These are phyloP conservation scores for Patellaria atrata DNA, from an alignment of 495 filamentous ascomycete genomes.

Conservation along the genomic window DNA sequence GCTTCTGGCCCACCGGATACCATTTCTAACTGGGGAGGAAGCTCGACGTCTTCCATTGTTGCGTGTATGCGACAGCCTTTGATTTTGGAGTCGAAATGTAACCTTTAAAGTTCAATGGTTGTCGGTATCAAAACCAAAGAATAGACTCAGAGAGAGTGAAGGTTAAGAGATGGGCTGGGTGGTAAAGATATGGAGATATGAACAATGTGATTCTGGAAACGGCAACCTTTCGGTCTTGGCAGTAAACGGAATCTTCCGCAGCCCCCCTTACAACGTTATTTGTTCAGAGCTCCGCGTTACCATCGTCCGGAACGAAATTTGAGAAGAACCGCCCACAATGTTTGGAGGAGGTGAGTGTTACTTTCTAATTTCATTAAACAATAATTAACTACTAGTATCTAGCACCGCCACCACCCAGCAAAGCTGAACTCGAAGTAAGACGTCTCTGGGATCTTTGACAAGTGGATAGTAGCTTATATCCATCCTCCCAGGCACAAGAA, in stretches of 20 bases:
- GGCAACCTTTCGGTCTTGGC: too few relatives aligned
- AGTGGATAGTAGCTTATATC: slow-evolving; percentile 1
- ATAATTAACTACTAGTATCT: slow-evolving; percentile 1
- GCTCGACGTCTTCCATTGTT: slow-evolving; percentile 16
- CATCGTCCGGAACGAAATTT: too few relatives aligned
- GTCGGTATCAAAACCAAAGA: neutral
- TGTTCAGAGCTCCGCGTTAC: too few relatives aligned
- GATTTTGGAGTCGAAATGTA: neutral
- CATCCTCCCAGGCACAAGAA: slow-evolving; percentile 41
- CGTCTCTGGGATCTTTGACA: neutral
- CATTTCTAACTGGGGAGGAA: slow-evolving; percentile 7
- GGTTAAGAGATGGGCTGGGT: too few relatives aligned
- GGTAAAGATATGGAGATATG: too few relatives aligned
- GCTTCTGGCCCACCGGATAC: slow-evolving; percentile 26
- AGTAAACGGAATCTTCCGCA: too few relatives aligned
- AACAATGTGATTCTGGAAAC: too few relatives aligned
- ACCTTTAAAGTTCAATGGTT: neutral
- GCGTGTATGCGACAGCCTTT: neutral
- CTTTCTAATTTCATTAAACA: too few relatives aligned
- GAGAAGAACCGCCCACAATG: too few relatives aligned
- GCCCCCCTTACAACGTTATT: too few relatives aligned
- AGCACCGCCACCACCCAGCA: slow-evolving; percentile 17
- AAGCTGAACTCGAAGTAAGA: slow-evolving; percentile 20
- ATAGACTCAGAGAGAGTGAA: too few relatives aligned
- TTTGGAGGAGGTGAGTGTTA: too few relatives aligned